Conservation (phyloP, 768 basidiomycete genomes). For the Clavulina sp. region DNA sequence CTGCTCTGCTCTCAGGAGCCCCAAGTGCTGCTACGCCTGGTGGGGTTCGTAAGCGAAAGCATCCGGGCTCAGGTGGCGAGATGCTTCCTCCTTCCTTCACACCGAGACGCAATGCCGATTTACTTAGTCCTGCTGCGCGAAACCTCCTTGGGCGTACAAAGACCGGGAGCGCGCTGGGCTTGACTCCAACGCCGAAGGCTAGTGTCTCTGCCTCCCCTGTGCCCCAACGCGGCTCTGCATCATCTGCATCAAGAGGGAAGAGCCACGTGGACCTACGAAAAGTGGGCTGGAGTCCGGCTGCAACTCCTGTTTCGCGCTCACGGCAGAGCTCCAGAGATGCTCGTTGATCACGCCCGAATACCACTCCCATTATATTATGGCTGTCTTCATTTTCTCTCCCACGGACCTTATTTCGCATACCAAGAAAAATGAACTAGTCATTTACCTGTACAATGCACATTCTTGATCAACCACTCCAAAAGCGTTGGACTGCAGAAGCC, state of each 20-base stretch:
- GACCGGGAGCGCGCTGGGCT: conserved; percentile 6
- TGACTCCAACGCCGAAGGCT: not conserved
- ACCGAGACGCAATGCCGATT: conserved; percentile 57
- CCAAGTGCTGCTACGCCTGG: conserved; percentile 20
- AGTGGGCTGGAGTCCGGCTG: conserved; percentile 8
- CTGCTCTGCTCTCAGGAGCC: conserved; percentile 34
- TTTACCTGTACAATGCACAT: no score
- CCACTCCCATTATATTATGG: no score
- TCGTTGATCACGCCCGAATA: no score
- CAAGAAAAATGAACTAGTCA: no score
- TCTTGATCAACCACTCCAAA: no score
- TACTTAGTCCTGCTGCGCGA: conserved; percentile 72
- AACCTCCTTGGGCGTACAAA: conserved; percentile 47
- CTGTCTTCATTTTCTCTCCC: no score
- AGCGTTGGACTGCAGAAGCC: no score
- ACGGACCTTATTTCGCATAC: no score
- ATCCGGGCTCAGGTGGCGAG: conserved; percentile 24
- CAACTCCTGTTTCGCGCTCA: not conserved
- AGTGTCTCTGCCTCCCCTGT: not conserved
- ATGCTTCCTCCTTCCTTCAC: conserved; percentile 70
- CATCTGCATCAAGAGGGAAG: conserved; percentile 1
- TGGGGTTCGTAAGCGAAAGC: conserved; percentile 16
- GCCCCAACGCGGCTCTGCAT: no score
- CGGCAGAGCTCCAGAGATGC: no score
- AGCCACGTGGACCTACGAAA: conserved; percentile 9